A percentile compares a stretch with the other conserved stretches of the same genome.
These are phyloP conservation scores for Ambrosia artemisiifolia DNA, from an alignment of 129 eudicot species.

Conservation along the genomic window DNA sequence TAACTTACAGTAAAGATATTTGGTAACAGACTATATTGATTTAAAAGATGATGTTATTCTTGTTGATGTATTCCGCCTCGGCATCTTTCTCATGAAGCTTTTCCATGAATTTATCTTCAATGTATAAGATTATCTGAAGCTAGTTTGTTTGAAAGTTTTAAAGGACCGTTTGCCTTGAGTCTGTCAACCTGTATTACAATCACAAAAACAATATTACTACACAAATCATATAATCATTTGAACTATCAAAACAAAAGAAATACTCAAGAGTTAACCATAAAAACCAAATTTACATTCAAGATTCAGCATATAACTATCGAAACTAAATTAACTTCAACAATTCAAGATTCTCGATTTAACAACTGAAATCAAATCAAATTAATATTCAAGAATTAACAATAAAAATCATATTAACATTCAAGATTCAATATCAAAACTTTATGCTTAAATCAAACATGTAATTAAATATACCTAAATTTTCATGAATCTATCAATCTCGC, in stretches of 20 bases:
- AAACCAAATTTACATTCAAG: no score
- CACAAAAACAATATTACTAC: background rate
- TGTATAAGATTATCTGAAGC: constrained; percentile 49
- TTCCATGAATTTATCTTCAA: constrained; percentile 56
- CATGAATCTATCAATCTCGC: constrained; percentile 60
- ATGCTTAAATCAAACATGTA: background rate
- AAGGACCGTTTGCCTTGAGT: constrained; percentile 51
- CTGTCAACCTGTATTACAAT: constrained; percentile 50
- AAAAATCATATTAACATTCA: no score
- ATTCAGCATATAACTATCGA: no score
- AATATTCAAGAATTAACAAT: no score
- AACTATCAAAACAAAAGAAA: background rate
- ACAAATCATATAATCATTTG: background rate
- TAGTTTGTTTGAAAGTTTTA: constrained; percentile 70
- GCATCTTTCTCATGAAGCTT: constrained; percentile 65
- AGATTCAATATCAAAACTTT: background rate
- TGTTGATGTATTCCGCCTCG: constrained; percentile 55
- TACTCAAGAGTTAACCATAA: no score
- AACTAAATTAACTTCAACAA: background rate
- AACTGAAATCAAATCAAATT: no score
- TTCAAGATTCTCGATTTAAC: background rate
- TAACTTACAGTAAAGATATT: no score
- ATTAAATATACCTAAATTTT: constrained; percentile 48
- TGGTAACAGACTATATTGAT: no score
- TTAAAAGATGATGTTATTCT: constrained; percentile 32